Evolutionary conservation across 306 rosid genomes (phyloP).

Genomic region (Begonia masoniana): DNA sequence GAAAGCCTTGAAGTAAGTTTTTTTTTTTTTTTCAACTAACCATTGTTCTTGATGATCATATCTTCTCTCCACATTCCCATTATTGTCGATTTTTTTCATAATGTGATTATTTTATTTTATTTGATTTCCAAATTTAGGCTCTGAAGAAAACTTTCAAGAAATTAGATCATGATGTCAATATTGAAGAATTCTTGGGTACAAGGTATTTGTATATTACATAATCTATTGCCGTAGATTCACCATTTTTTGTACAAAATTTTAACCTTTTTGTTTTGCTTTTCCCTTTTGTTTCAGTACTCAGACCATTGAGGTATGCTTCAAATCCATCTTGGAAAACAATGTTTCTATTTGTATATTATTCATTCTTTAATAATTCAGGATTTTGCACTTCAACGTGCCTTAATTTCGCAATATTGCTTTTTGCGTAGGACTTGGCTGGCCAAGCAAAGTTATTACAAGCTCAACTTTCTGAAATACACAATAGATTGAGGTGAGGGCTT

Average conservation of each 20-base stretch:
- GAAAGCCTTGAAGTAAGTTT: conserved; percentile 76
- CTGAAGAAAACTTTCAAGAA: conserved; percentile 72
- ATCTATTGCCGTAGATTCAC: neutral
- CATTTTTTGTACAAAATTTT: neutral
- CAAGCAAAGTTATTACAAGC: conserved; percentile 35
- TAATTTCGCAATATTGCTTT: neutral
- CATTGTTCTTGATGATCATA: too few relatives aligned
- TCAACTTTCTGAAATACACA: conserved; percentile 43
- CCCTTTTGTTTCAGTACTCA: conserved; percentile 49
- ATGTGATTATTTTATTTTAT: conserved; percentile 10
- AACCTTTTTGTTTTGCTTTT: neutral
- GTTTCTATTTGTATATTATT: too few relatives aligned
- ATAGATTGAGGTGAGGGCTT: conserved; percentile 53
- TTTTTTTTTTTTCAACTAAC: neutral
- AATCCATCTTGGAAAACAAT: too few relatives aligned
- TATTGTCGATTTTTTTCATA: neutral
- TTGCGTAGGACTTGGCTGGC: conserved; percentile 43
- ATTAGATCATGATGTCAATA: conserved; percentile 71
- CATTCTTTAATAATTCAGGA: too few relatives aligned
- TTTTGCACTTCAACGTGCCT: too few relatives aligned
- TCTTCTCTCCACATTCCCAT: too few relatives aligned
- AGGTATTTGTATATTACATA: conserved; percentile 21
- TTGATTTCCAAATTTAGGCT: conserved; percentile 45
- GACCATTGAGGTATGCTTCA: conserved; percentile 47
- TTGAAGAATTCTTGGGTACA: conserved; percentile 55